These are phyloP conservation scores for Cladochytrium replicatum DNA, from an alignment of 192 early-diverging fungal genomes.

Conservation along the genomic window DNA sequence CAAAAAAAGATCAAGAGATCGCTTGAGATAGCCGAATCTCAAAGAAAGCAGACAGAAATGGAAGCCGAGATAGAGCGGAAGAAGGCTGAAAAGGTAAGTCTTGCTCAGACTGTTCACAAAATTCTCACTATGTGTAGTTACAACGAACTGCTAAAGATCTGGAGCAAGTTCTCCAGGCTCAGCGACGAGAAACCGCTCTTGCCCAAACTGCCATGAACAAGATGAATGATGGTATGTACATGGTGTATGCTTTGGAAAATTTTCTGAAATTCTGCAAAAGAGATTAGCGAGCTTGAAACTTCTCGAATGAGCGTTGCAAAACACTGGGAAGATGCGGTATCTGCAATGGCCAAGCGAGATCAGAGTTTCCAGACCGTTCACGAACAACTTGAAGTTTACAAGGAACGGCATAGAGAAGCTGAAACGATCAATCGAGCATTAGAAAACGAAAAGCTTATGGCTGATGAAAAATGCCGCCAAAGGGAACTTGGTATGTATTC, in stretches of 20 bases:
- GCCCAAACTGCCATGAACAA: conserved; percentile 32
- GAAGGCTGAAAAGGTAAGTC: conserved; percentile 22
- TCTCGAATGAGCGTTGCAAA: conserved; percentile 25
- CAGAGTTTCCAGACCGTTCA: conserved; percentile 27
- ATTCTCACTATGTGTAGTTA: conserved; percentile 17
- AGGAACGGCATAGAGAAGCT: too few relatives aligned
- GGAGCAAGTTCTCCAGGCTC: conserved; percentile 27
- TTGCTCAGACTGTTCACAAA: not conserved
- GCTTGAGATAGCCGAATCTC: conserved; percentile 11
- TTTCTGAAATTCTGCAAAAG: conserved; percentile 4
- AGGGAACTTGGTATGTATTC: not conserved
- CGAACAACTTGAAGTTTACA: conserved; percentile 11
- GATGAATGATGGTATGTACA: conserved; percentile 15
- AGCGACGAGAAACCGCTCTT: conserved; percentile 29
- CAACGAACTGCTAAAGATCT: conserved; percentile 17
- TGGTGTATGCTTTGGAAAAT: too few relatives aligned
- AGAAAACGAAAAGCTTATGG: too few relatives aligned
- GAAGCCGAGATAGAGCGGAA: conserved; percentile 24
- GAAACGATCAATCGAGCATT: too few relatives aligned
- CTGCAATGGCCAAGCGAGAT: conserved; percentile 44
- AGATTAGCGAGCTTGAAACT: conserved; percentile 19
- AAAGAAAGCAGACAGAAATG: conserved; percentile 18
- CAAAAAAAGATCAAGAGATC: conserved; percentile 38
- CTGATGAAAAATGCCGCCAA: not conserved
- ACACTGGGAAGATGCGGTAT: conserved; percentile 41